A percentile compares a stretch with the other conserved stretches of the same genome.
Evolutionary conservation across 768 basidiomycete genomes (phyloP).

Genomic region (Flagelloscypha sp.): DNA sequence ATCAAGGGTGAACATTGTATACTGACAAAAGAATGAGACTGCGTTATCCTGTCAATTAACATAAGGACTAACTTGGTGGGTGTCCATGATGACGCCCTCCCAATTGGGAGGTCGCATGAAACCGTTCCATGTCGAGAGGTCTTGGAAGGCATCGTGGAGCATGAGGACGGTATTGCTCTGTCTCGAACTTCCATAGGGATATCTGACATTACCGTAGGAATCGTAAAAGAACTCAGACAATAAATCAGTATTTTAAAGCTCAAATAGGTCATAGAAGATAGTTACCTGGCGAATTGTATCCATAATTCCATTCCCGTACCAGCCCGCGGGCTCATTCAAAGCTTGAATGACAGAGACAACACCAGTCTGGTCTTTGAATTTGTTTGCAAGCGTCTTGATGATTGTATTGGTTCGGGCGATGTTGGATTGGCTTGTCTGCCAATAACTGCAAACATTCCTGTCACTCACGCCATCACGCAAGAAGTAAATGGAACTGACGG

Average conservation of each 20-base stretch:
- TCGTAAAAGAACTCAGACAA: constrained; percentile 37
- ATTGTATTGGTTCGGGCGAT: constrained; percentile 59
- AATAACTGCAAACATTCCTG: constrained; percentile 28
- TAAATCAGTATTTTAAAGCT: not conserved
- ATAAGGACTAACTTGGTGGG: no score
- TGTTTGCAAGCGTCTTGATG: constrained; percentile 52
- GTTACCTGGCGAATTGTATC: no score
- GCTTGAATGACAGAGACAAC: constrained; percentile 66
- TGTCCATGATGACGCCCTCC: constrained; percentile 70
- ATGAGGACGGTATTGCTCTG: constrained; percentile 53
- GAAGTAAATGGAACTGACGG: constrained; percentile 31
- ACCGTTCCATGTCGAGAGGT: constrained; percentile 59
- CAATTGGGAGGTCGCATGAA: constrained; percentile 47
- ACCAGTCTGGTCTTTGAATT: constrained; percentile 43
- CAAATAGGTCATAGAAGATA: no score
- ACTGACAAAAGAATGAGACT: no score
- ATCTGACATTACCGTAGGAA: constrained; percentile 38
- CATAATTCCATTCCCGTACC: no score
- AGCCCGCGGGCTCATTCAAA: constrained; percentile 58
- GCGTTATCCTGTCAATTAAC: no score
- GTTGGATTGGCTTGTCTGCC: constrained; percentile 62
- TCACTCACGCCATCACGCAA: constrained; percentile 5
- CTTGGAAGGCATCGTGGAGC: constrained; percentile 76
- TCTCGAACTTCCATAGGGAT: constrained; percentile 33
- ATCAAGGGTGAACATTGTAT: no score